Conservation (phyloP, 352 stramenopile species). For the Phytopythium vexans region DNA sequence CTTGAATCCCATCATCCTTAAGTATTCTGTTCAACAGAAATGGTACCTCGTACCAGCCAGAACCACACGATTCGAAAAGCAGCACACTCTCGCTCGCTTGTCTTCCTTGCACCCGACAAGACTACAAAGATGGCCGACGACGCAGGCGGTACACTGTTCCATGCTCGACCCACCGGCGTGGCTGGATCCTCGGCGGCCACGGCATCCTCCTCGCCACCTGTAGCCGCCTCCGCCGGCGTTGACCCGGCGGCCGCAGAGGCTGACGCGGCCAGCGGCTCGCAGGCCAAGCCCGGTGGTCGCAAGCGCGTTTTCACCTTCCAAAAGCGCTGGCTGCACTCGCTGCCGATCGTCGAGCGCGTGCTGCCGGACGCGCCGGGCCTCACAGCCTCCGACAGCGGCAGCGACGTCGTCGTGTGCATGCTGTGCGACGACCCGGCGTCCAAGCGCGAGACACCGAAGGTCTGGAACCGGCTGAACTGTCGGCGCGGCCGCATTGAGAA, state of each 20-base stretch:
- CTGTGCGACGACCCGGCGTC: conserved; percentile 63
- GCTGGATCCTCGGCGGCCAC: background rate
- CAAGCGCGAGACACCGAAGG: conserved; percentile 55
- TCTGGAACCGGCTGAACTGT: conserved; percentile 76
- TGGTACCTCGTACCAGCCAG: conserved; percentile 2
- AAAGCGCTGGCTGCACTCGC: conserved; percentile 71
- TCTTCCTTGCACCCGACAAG: background rate
- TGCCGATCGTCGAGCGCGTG: conserved; percentile 77
- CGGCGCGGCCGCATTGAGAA: conserved; percentile 76
- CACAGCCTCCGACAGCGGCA: conserved; percentile 15
- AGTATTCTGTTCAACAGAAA: too few relatives aligned
- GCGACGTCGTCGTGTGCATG: conserved; percentile 74
- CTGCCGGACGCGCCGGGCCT: conserved; percentile 24
- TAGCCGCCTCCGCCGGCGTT: background rate
- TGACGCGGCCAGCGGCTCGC: conserved; percentile 6
- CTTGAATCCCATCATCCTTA: background rate
- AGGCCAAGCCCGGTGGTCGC: conserved; percentile 11
- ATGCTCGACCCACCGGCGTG: background rate
- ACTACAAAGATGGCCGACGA: background rate
- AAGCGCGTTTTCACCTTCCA: conserved; percentile 84
- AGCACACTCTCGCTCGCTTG: background rate
- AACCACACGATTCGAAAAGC: background rate
- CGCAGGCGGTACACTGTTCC: background rate
- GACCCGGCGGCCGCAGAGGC: background rate
- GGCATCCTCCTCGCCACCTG: background rate